Percentiles rank a stretch among this genome's conserved stretches.
Evolutionary conservation across 2,329 filamentous ascomycete species (phyloP).

Genomic region (Blumeria graminis): DNA sequence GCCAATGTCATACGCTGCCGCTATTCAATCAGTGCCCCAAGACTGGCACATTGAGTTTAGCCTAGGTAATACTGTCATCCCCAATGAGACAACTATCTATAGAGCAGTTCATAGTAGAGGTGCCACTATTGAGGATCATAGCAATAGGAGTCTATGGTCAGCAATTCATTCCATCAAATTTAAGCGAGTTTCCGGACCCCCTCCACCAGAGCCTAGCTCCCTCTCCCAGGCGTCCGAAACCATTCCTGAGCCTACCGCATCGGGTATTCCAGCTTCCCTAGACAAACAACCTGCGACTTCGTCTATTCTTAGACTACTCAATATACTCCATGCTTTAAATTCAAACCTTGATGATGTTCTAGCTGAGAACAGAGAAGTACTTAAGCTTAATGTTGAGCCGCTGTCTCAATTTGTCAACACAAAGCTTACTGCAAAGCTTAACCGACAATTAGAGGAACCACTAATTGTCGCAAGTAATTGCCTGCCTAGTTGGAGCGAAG

Average conservation of each 20-base stretch:
- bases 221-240: conserved; percentile 29
- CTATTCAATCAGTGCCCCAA: conserved; percentile 55
- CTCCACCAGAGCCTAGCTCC: conserved; percentile 45
- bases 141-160: conserved; percentile 66
- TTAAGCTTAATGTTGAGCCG: conserved; percentile 56
- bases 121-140: conserved; percentile 35
- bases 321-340: conserved; percentile 80
- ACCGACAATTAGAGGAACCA: conserved; percentile 87
- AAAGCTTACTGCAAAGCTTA: conserved; percentile 91
- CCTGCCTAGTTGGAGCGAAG: conserved; percentile 85
- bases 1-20: conserved; percentile 62
- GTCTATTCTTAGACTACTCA: conserved; percentile 66
- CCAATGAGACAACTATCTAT: conserved; percentile 88
- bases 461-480: conserved; percentile 94
- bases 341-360: conserved; percentile 81
- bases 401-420: conserved; percentile 93
- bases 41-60: conserved; percentile 98
- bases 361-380: conserved; percentile 45
- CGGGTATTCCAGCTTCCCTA: conserved; percentile 51
- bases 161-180: conserved; percentile 81
- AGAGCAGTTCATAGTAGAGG: conserved; percentile 53
- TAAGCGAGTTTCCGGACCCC: conserved; percentile 60
- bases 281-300: conserved; percentile 65
- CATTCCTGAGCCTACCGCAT: conserved; percentile 26
- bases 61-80: conserved; percentile 58